These are phyloP conservation scores for Agaricus sinodeliciosus DNA, from an alignment of 768 basidiomycete genomes.

Conservation along the genomic window DNA sequence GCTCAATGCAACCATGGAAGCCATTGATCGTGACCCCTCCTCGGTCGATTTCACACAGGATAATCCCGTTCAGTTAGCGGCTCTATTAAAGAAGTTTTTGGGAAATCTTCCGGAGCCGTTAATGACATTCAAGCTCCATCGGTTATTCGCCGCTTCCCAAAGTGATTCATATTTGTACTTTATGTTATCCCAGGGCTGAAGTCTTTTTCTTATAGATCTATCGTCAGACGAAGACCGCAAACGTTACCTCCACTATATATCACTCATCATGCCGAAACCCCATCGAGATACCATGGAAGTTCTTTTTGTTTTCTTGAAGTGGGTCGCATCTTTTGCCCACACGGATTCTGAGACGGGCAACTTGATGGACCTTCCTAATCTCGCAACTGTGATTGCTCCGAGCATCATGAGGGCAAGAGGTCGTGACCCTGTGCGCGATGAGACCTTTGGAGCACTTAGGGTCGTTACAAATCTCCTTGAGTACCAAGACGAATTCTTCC, in stretches of 20 bases:
- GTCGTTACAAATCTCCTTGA: constrained; percentile 85
- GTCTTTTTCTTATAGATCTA: constrained; percentile 43
- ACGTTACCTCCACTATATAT: constrained; percentile 79
- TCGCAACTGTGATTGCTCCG: constrained; percentile 97
- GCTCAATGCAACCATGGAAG: constrained; percentile 84
- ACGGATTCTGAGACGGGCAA: constrained; percentile 95
- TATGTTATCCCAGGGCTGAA: neutral
- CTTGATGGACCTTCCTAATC: constrained; percentile 95
- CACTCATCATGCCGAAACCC: constrained; percentile 81
- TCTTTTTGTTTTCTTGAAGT: constrained; percentile 96
- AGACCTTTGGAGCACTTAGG: constrained; percentile 85
- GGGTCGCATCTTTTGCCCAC: constrained; percentile 99
- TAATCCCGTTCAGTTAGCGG: constrained; percentile 95
- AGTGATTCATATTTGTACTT: constrained; percentile 41
- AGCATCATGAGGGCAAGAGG: constrained; percentile 91
- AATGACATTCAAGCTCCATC: constrained; percentile 90
- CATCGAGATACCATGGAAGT: constrained; percentile 98
- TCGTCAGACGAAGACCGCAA: constrained; percentile 70
- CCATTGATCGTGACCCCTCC: constrained; percentile 89
- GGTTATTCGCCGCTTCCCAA: constrained; percentile 82
- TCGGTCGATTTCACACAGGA: constrained; percentile 91
- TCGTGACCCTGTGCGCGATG: constrained; percentile 82
- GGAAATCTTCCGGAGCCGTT: constrained; percentile 95
- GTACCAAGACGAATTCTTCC: constrained; percentile 92
- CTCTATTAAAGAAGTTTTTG: constrained; percentile 94